Conservation (phyloP, 176 grass and related monocot genomes). For the Cocos nucifera region DNA sequence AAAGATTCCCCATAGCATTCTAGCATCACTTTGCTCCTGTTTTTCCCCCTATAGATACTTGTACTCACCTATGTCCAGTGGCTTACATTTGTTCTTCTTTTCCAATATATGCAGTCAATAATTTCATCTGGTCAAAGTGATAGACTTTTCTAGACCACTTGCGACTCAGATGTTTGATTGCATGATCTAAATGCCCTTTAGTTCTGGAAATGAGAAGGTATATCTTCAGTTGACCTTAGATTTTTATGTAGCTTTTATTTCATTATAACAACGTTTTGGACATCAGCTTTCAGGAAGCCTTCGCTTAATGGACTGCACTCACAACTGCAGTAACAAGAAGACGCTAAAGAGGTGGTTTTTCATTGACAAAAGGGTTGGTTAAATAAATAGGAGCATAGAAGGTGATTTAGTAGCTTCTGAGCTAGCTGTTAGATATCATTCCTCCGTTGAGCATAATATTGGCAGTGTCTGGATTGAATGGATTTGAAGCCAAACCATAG, state of each 20-base stretch:
- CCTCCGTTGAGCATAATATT: not conserved
- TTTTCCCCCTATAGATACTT: too few species aligned
- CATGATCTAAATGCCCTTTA: not conserved
- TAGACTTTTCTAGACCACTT: not conserved
- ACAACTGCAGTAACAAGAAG: slow-evolving; percentile 72
- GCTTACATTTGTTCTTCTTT: too few species aligned
- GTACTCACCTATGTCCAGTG: too few species aligned
- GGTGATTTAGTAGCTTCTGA: slow-evolving; percentile 3
- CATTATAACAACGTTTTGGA: too few species aligned
- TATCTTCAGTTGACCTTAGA: not conserved
- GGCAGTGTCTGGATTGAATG: slow-evolving; percentile 30
- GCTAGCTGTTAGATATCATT: not conserved
- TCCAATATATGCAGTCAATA: too few species aligned
- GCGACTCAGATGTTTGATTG: not conserved
- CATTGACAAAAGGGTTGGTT: slow-evolving; percentile 84
- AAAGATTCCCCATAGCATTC: too few species aligned
- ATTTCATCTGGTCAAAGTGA: too few species aligned
- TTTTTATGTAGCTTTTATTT: not conserved
- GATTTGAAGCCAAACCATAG: slow-evolving; percentile 42
- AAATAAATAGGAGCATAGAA: slow-evolving; percentile 14
- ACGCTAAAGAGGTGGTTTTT: slow-evolving; percentile 92
- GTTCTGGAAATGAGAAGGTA: slow-evolving; percentile 18
- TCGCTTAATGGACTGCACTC: slow-evolving; percentile 53
- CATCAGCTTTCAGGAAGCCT: slow-evolving; percentile 43
- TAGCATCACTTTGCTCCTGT: too few species aligned